Evolutionary conservation across 75 land plant species (phyloP).

Genomic region (Larix kaempferi): DNA sequence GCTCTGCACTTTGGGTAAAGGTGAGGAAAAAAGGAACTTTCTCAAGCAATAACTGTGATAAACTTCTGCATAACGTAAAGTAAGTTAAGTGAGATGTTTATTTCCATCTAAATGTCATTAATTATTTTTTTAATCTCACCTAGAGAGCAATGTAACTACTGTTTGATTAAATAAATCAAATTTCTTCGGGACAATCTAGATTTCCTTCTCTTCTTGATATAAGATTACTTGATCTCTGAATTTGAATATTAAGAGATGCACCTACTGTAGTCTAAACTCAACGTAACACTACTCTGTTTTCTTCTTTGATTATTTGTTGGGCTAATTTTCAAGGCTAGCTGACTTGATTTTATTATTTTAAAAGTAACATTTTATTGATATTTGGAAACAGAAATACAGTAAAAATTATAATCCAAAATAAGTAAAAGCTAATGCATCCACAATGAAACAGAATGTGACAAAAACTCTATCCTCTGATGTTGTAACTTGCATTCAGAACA

Average conservation of each 20-base stretch:
- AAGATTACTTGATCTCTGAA: neutral
- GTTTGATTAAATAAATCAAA: neutral
- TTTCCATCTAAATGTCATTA: neutral
- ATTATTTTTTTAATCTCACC: neutral
- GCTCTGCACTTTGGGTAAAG: slow-evolving; percentile 89
- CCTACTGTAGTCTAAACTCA: neutral
- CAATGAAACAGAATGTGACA: neutral
- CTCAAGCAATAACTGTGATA: neutral
- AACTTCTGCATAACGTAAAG: neutral
- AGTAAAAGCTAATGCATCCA: neutral
- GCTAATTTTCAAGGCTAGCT: neutral
- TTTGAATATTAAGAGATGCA: neutral
- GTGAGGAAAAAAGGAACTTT: slow-evolving; percentile 20
- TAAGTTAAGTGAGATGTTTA: neutral
- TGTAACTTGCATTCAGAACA: neutral
- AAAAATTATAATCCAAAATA: neutral
- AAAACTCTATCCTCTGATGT: neutral
- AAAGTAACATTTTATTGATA: neutral
- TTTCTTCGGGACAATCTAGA: neutral
- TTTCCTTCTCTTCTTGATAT: neutral
- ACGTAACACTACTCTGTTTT: neutral
- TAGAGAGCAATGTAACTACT: neutral
- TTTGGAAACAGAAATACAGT: neutral
- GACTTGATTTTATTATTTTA: neutral
- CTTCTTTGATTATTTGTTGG: neutral